Base-by-base conservation (phyloP, 768 basidiomycete species). In the Termitomyces sp. region DNA sequence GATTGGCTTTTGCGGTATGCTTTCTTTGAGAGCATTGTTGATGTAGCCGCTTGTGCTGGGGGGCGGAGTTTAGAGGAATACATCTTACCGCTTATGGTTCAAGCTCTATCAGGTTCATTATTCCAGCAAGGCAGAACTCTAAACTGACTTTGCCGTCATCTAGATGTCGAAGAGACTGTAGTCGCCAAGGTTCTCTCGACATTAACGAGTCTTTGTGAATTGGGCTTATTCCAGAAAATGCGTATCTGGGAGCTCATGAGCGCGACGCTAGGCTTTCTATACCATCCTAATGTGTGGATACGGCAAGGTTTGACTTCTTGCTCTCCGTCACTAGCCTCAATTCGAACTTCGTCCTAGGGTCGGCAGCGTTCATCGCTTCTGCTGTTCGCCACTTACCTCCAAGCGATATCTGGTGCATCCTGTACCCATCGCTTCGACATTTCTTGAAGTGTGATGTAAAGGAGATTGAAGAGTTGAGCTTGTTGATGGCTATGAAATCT, bases 211-310 rank as follows among this genome's bases (percentile, higher is more conserved):
- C 81, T 98, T 15, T 93, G 92, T 64, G 92, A 96, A 70, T 81
- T 97, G 8, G 92, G 93, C 0, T 75, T 98, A 3, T 92, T 98
- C 74, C 88, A 91, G 73, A 94, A 94, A 74, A 92, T 93, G 86
- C 85, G 91, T n/a, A 87, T 97, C 60, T 98, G 97, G 96, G 97
- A 98, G 67, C 79, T 98, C 40, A 92, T 96, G 86, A 91, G 89
- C 57, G 87, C 88, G 0, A 88, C 89, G 0, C 75, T 94, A 36
- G 92, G 92, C 1, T 96, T 98, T 73, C 76, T 98, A 55, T 96
- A 93, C 66, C 97, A 99, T 72, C 96, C 97, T 0, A 96, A 97
- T 71, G 76, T 87, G 25, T 98, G 96, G 96, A 92, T 98, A 72
- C 82, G 95, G 60, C 93, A 98, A 82, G 92, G 96, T 89, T 34